Evolutionary conservation across 371 early-diverging fungal genomes (phyloP).

Genomic region (Haplosporangium sp.): DNA sequence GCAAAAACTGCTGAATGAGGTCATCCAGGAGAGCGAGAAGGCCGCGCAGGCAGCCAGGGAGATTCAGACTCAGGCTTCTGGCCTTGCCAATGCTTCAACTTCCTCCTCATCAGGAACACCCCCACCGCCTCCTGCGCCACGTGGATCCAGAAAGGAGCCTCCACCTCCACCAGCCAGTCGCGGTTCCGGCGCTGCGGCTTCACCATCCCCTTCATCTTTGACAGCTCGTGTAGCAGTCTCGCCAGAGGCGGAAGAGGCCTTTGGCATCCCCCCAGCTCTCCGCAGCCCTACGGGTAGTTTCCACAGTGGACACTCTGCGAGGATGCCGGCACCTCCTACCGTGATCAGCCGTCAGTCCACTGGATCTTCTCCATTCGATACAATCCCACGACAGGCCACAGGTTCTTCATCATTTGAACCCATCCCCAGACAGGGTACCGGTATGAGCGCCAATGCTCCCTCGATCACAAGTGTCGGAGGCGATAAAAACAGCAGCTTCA

Average conservation of each 20-base stretch:
- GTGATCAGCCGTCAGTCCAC: constrained; percentile 49
- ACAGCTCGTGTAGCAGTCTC: constrained; percentile 23
- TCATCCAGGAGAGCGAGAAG: constrained; percentile 41
- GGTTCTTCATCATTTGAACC: constrained; percentile 44
- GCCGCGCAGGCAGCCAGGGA: constrained; percentile 30
- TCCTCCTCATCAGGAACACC: constrained; percentile 13
- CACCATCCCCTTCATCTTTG: neutral
- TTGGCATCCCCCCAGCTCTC: constrained; percentile 52
- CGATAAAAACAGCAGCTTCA: neutral
- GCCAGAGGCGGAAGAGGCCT: constrained; percentile 50
- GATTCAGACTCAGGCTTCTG: constrained; percentile 12
- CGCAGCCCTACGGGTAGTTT: constrained; percentile 53
- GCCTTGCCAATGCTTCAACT: constrained; percentile 9
- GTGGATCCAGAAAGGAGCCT: constrained; percentile 54
- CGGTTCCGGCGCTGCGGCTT: constrained; percentile 15
- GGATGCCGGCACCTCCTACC: constrained; percentile 3
- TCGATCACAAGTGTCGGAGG: constrained; percentile 20
- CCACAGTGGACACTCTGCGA: constrained; percentile 27
- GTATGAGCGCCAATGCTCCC: constrained; percentile 27
- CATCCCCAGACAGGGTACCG: constrained; percentile 33
- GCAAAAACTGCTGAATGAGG: constrained; percentile 42
- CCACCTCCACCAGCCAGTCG: constrained; percentile 56
- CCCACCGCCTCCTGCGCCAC: constrained; percentile 50
- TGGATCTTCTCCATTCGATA: constrained; percentile 44
- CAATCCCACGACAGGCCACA: constrained; percentile 22